Evolutionary conservation across 306 rosid genomes (phyloP).

Genomic region (Medicago arabica): DNA sequence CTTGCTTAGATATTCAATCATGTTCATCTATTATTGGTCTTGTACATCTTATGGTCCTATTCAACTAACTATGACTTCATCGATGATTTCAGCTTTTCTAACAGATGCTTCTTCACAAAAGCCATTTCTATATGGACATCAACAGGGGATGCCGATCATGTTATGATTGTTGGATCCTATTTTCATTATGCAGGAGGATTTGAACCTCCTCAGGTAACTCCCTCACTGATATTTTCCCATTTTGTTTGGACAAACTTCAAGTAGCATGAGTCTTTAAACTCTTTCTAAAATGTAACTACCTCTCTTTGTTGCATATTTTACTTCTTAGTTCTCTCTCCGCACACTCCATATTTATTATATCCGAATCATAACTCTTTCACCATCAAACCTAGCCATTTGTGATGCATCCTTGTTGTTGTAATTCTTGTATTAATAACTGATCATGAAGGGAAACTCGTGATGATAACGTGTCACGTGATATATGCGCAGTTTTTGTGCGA

Average conservation of each 20-base stretch:
- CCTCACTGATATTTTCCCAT: background rate
- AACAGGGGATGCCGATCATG: conserved; percentile 79
- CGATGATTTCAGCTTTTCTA: conserved; percentile 67
- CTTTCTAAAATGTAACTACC: background rate
- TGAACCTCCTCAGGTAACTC: conserved; percentile 79
- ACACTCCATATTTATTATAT: background rate
- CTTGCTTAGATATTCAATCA: too few relatives aligned
- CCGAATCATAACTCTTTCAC: background rate
- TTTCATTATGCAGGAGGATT: conserved; percentile 85
- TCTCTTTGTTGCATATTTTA: conserved; percentile 1
- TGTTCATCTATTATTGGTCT: conserved; percentile 4
- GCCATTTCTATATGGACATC: conserved; percentile 89
- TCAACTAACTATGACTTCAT: conserved; percentile 21
- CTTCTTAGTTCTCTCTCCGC: background rate
- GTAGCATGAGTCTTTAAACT: conserved; percentile 11
- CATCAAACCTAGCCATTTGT: background rate
- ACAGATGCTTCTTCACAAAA: conserved; percentile 80
- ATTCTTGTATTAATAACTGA: background rate
- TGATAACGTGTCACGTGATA: background rate
- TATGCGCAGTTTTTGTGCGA: background rate
- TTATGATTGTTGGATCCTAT: conserved; percentile 77
- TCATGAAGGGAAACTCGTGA: background rate
- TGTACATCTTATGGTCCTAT: conserved; percentile 27
- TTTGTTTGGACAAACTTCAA: conserved; percentile 21
- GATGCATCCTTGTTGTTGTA: background rate